A percentile compares a stretch with the other conserved stretches of the same genome.
Conservation (phyloP, 495 filamentous ascomycete species). For the Letharia lupina region DNA sequence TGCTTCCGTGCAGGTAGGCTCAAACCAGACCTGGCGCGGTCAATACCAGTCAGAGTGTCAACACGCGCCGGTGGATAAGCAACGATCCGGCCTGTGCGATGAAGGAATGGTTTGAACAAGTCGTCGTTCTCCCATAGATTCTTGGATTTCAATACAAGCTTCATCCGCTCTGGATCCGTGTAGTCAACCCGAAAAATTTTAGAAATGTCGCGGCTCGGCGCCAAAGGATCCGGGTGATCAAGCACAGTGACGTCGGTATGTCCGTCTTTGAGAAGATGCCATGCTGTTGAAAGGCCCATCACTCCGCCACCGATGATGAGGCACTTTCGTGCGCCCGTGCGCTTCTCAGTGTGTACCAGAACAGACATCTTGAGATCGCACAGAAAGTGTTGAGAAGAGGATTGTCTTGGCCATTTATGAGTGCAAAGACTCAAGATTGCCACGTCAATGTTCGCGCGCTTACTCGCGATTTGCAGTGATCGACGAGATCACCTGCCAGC, state of each 20-base stretch:
- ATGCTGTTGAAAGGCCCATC: neutral
- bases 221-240: neutral
- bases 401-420: too few species aligned
- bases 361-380: too few species aligned
- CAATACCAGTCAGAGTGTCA: neutral
- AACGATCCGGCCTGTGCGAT: neutral
- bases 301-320: neutral
- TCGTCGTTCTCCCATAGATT: neutral
- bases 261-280: neutral
- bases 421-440: too few species aligned
- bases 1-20: neutral
- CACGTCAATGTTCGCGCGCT: too few species aligned
- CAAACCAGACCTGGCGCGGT: neutral
- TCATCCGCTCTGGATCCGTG: neutral
- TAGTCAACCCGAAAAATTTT: neutral
- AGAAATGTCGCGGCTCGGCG: neutral
- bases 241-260: neutral
- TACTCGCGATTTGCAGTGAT: too few species aligned
- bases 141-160: neutral
- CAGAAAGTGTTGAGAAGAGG: too few species aligned
- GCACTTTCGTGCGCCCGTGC: neutral
- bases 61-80: neutral
- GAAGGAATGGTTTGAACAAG: neutral
- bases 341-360: too few species aligned
- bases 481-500: too few species aligned